A percentile compares a stretch with the other conserved stretches of the same genome.
phyloP scores from a whole-genome alignment of 768 basidiomycete species.

The Xerocomellus amylosporus region DNA sequence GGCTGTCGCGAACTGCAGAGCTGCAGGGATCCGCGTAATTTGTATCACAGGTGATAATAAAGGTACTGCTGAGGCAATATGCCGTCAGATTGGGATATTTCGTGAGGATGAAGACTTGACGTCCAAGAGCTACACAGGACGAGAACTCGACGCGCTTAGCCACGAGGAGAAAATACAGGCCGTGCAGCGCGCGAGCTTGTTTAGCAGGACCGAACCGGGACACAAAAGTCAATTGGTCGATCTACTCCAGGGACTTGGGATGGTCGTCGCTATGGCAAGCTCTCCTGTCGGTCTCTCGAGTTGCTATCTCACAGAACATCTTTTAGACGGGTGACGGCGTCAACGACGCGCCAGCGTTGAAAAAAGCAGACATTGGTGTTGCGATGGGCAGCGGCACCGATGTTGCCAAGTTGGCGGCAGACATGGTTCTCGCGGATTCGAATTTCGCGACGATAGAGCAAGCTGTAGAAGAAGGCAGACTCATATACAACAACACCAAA shows the following conservation, averaged over 20 bases:
- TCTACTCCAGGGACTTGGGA: slow-evolving; percentile 82
- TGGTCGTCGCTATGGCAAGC: slow-evolving; percentile 93
- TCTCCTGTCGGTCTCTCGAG: slow-evolving; percentile 8
- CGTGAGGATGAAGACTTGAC: slow-evolving; percentile 79
- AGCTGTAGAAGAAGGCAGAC: slow-evolving; percentile 94
- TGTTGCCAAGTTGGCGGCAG: slow-evolving; percentile 95
- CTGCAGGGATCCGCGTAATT: slow-evolving; percentile 92
- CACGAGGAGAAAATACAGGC: slow-evolving; percentile 81
- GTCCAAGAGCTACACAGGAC: slow-evolving; percentile 95
- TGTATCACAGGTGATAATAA: slow-evolving; percentile 99
- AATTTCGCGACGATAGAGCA: slow-evolving; percentile 97
- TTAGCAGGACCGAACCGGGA: slow-evolving; percentile 89
- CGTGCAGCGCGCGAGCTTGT: slow-evolving; percentile 85
- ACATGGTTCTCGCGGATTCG: slow-evolving; percentile 96
- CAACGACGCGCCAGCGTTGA: slow-evolving; percentile 95
- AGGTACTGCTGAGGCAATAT: slow-evolving; percentile 96
- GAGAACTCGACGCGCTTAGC: slow-evolving; percentile 80
- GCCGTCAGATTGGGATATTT: slow-evolving; percentile 94
- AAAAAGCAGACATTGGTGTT: slow-evolving; percentile 96
- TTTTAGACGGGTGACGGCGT: slow-evolving; percentile 91
- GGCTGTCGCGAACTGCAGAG: slow-evolving; percentile 86
- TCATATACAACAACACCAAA: slow-evolving; percentile 99
- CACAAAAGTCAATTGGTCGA: slow-evolving; percentile 97
- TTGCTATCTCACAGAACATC: slow-evolving; percentile 5
- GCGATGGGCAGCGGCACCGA: slow-evolving; percentile 99